Evolutionary conservation across 1,139 yeast genomes (phyloP).

Genomic region (Taphrina communis): DNA sequence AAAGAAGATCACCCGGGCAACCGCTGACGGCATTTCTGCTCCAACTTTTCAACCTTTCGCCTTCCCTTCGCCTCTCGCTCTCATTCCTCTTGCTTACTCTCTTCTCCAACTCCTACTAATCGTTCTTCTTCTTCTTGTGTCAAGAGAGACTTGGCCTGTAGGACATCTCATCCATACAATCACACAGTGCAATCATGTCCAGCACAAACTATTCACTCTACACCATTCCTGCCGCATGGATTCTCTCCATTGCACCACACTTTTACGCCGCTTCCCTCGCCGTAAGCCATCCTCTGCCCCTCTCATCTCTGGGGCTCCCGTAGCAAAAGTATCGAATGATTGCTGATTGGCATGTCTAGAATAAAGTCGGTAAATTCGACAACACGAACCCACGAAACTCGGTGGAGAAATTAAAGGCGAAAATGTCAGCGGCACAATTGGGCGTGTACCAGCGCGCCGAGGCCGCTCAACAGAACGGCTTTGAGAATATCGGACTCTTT

Average conservation of each 20-base stretch:
- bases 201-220: constrained; percentile 35
- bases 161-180: neutral
- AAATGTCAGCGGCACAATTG: constrained; percentile 26
- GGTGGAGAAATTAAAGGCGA: constrained; percentile 19
- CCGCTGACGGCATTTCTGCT: constrained; percentile 10
- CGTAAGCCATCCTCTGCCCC: neutral
- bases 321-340: neutral
- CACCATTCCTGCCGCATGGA: constrained; percentile 36
- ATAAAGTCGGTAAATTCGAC: constrained; percentile 22
- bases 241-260: constrained; percentile 39
- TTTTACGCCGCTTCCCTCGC: constrained; percentile 35
- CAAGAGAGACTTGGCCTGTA: too few relatives aligned
- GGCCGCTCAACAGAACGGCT: constrained; percentile 37
- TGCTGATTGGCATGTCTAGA: constrained; percentile 10
- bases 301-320: neutral
- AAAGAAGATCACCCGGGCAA: neutral
- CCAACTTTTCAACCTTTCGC: too few relatives aligned
- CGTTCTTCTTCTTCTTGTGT: too few relatives aligned
- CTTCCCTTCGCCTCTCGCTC: neutral
- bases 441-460: constrained; percentile 36
- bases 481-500: constrained; percentile 30
- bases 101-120: too few relatives aligned
- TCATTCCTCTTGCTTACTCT: too few relatives aligned
- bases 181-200: constrained; percentile 1
- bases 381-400: constrained; percentile 34